Evolutionary conservation across 306 rosid genomes (phyloP).

Genomic region (Prunus fruticosa): DNA sequence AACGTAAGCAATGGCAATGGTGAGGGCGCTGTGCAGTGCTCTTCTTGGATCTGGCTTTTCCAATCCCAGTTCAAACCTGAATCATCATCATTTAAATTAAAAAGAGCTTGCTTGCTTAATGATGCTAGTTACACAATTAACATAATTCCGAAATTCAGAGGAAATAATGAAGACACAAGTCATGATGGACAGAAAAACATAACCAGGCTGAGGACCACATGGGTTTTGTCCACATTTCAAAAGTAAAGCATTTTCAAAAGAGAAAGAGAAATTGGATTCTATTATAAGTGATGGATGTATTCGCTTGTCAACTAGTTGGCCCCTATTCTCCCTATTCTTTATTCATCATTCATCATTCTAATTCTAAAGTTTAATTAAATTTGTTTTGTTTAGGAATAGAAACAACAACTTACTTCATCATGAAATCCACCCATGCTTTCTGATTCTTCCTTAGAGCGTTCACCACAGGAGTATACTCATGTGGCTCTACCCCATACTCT

Average conservation of each 20-base stretch:
- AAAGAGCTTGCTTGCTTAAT: background rate
- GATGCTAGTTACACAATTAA: too few relatives aligned
- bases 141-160: too few relatives aligned
- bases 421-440: conserved; percentile 93
- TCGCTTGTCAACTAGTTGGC: background rate
- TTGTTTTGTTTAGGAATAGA: too few relatives aligned
- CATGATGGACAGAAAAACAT: background rate
- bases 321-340: background rate
- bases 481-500: conserved; percentile 67
- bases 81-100: background rate
- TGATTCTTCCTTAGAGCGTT: conserved; percentile 75
- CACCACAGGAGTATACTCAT: conserved; percentile 80
- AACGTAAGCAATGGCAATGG: conserved; percentile 79
- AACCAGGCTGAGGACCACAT: conserved; percentile 3
- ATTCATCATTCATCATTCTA: too few relatives aligned
- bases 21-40: conserved; percentile 79
- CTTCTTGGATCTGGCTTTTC: conserved; percentile 96
- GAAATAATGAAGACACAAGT: too few relatives aligned
- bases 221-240: conserved; percentile 22
- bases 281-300: background rate
- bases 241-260: conserved; percentile 15
- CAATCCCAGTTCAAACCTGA: conserved; percentile 88
- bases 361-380: too few relatives aligned
- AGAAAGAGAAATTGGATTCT: background rate
- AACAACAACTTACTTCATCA: conserved; percentile 74